Evolutionary conservation across 345 rosid species (phyloP).

Genomic region (Hibiscus mutabilis): DNA sequence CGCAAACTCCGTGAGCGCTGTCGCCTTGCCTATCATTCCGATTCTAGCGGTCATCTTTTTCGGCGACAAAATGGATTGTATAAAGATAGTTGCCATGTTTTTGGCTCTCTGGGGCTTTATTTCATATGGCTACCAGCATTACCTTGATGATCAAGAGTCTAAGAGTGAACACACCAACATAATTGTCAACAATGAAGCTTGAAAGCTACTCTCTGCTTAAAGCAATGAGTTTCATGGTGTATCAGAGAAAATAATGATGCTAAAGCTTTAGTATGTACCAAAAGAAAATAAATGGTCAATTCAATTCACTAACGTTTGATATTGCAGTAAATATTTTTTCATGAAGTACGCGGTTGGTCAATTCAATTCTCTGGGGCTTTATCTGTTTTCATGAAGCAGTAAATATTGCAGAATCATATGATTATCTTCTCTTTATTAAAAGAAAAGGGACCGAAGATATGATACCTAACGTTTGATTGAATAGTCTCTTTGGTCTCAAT

Average conservation of each 20-base stretch:
- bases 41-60: conserved; percentile 44
- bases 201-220: background rate
- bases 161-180: conserved; percentile 10
- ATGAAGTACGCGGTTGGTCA: too few species aligned
- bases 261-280: background rate
- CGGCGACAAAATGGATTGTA: conserved; percentile 42
- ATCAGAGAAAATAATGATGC: background rate
- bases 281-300: background rate
- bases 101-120: conserved; percentile 56
- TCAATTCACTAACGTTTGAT: background rate
- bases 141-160: conserved; percentile 31
- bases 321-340: too few species aligned
- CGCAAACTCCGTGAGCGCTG: conserved; percentile 33
- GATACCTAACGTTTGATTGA: too few species aligned
- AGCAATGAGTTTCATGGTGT: background rate
- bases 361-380: too few species aligned
- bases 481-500: too few species aligned
- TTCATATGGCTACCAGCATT: conserved; percentile 52
- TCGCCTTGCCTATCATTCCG: conserved; percentile 54
- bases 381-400: background rate
- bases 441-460: too few species aligned
- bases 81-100: conserved; percentile 45
- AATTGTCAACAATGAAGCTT: conserved; percentile 5
- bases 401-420: too few species aligned
- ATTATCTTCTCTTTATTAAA: too few species aligned